phyloP scores from a whole-genome alignment of 139 green algal species.

The Chlamydomonas schloesseri region DNA sequence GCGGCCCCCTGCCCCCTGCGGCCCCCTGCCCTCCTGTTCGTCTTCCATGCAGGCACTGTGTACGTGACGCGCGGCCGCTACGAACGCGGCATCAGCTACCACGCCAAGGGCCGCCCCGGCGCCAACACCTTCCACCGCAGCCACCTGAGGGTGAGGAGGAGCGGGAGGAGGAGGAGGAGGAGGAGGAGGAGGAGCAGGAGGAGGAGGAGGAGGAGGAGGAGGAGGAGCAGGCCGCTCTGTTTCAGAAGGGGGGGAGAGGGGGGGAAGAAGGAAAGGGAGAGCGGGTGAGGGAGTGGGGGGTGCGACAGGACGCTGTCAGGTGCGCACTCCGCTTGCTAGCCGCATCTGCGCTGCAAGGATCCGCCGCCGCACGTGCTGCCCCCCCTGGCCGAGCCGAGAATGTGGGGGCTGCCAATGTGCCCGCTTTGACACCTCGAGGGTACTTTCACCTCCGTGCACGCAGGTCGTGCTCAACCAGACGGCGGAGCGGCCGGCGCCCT shows the following conservation, averaged over 20 bases:
- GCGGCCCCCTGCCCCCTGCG: too few relatives aligned
- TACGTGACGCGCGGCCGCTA: conserved; percentile 4
- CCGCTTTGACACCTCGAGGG: too few relatives aligned
- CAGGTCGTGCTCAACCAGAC: neutral
- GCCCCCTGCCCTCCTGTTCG: neutral
- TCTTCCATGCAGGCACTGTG: conserved; percentile 5
- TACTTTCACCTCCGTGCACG: too few relatives aligned
- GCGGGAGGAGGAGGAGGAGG: neutral
- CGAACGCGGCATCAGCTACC: conserved; percentile 16
- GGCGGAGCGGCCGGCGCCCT: neutral
- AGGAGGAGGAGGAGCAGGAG: neutral
- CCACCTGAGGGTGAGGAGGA: conserved; percentile 22
- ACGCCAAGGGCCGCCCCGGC: neutral
- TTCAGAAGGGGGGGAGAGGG: too few relatives aligned
- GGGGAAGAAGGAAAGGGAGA: neutral
- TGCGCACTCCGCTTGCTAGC: neutral
- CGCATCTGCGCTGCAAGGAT: too few relatives aligned
- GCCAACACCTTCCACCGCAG: neutral
- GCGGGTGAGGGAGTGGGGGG: neutral
- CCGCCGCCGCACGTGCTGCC: too few relatives aligned
- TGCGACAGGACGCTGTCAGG: too few relatives aligned
- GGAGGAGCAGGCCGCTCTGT: neutral
- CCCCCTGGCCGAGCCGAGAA: too few relatives aligned
- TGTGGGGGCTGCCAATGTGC: too few relatives aligned
- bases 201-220: too few relatives aligned